Percentiles rank a stretch among this genome's conserved stretches.
phyloP scores from a whole-genome alignment of 305 asterid genomes.

The Solanum hybrid region DNA sequence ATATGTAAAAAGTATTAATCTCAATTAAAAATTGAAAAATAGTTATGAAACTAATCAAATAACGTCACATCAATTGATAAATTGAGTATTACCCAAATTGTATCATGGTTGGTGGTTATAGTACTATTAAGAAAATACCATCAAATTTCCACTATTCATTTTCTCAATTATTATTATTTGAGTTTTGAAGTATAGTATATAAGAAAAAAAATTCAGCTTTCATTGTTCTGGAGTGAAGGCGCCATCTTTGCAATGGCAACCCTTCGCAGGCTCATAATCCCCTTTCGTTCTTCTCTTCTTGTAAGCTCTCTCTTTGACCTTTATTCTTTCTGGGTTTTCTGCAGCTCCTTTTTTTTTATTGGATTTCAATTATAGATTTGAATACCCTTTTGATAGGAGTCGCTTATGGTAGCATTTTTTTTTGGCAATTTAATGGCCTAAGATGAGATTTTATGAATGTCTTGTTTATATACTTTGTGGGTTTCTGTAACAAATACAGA shows the following conservation, averaged over 20 bases:
- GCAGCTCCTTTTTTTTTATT: not conserved
- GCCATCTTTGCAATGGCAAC: slow-evolving; percentile 11
- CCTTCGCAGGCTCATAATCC: slow-evolving; percentile 1
- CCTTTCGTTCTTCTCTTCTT: slow-evolving; percentile 13
- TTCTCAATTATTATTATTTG: not conserved
- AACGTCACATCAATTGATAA: too few species aligned
- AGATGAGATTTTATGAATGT: not conserved
- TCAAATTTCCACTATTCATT: not conserved
- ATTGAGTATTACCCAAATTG: not conserved
- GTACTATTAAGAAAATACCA: not conserved
- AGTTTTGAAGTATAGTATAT: not conserved
- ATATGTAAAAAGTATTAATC: too few species aligned
- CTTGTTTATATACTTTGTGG: not conserved
- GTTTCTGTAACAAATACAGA: not conserved
- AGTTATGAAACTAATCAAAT: too few species aligned
- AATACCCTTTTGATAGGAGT: not conserved
- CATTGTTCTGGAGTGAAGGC: not conserved
- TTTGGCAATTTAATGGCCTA: not conserved
- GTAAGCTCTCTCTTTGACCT: not conserved
- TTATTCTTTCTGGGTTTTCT: not conserved
- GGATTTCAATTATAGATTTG: not conserved
- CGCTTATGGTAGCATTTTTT: not conserved
- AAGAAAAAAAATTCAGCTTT: not conserved
- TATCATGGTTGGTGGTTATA: not conserved
- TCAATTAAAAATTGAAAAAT: too few species aligned